phyloP scores from a whole-genome alignment of 495 filamentous ascomycete genomes.

The Aspergillus conjunctus region DNA sequence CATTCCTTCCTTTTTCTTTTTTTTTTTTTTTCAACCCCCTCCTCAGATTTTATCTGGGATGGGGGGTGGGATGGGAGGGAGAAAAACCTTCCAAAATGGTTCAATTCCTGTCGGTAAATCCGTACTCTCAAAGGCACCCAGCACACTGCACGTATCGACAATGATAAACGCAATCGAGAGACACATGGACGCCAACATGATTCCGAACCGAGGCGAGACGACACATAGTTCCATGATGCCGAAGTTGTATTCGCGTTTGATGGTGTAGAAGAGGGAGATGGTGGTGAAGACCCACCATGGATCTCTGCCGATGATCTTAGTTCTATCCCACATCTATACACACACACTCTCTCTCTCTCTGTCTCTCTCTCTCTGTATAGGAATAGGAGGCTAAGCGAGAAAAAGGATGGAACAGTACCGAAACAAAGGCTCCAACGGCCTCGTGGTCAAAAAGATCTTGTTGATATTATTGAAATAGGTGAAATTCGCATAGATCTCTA shows the following conservation, averaged over 20 bases:
- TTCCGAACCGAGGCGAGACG: slow-evolving; percentile 56
- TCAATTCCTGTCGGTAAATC: slow-evolving; percentile 38
- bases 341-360: neutral
- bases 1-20: neutral
- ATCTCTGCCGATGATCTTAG: slow-evolving; percentile 40
- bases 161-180: slow-evolving; percentile 57
- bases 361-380: neutral
- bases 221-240: slow-evolving; percentile 48
- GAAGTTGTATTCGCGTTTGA: slow-evolving; percentile 56
- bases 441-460: slow-evolving; percentile 49
- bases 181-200: slow-evolving; percentile 58
- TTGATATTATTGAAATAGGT: slow-evolving; percentile 55
- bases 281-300: slow-evolving; percentile 64
- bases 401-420: slow-evolving; percentile 35
- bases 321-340: too few species aligned
- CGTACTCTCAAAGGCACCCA: slow-evolving; percentile 30
- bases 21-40: too few species aligned
- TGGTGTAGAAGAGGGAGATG: slow-evolving; percentile 53
- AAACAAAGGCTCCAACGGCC: slow-evolving; percentile 57
- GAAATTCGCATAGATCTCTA: slow-evolving; percentile 54
- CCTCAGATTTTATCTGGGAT: neutral
- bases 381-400: neutral
- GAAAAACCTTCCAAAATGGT: slow-evolving; percentile 45
- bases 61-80: neutral
- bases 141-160: slow-evolving; percentile 46